Conservation (phyloP, 148 eudicot genomes). For the Chenopodium formosanum region DNA sequence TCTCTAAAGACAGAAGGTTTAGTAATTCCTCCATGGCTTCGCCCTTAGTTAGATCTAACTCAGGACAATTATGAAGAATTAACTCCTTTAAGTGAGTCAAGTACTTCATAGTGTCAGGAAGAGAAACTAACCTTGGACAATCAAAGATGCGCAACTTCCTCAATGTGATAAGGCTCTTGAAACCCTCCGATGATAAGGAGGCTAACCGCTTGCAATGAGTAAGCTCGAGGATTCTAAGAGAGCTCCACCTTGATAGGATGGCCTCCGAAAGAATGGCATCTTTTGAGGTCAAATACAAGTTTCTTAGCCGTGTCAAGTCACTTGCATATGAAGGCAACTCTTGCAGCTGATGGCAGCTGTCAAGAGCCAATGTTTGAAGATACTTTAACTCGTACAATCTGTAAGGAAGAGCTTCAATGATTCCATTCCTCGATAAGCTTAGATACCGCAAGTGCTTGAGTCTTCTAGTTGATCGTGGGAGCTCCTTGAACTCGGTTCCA, state of each 20-base stretch:
- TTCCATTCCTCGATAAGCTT: not conserved
- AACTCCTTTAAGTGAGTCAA: not conserved
- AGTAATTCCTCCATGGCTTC: not conserved
- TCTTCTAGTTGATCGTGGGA: not conserved
- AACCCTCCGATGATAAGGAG: not conserved
- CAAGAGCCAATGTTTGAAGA: not conserved
- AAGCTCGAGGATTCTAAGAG: conserved; percentile 1
- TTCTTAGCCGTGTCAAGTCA: not conserved
- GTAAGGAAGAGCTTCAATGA: not conserved
- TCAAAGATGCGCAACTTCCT: not conserved
- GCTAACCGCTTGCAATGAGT: not conserved
- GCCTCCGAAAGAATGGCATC: not conserved
- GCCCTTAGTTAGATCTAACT: not conserved
- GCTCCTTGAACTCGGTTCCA: not conserved
- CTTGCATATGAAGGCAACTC: not conserved
- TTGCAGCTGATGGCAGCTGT: not conserved
- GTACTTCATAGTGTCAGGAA: not conserved
- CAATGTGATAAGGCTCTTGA: not conserved
- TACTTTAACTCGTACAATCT: not conserved
- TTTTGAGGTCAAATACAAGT: conserved; percentile 2
- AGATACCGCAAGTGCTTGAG: not conserved
- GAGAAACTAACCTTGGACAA: conserved; percentile 1
- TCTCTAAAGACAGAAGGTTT: not conserved
- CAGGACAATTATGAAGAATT: conserved; percentile 1
- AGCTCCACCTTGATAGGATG: not conserved